Evolutionary conservation across 306 rosid species (phyloP), one percentile per base, ranked within the genome.

Genomic region (Trifolium pratense): DNA sequence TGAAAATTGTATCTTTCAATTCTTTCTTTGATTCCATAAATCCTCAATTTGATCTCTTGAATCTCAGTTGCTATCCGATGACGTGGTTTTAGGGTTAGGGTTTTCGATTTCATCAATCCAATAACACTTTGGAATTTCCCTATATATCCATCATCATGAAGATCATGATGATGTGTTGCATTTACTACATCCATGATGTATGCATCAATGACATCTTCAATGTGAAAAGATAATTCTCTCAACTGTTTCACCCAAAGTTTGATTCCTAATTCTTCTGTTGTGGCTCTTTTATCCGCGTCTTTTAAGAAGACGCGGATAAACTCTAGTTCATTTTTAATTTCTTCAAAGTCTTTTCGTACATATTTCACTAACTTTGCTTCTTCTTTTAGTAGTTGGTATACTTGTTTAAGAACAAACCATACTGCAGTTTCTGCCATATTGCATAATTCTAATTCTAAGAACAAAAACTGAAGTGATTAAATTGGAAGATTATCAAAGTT

Each of bases 381-480:
- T 11, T 53, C 59, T 20, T 18, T 53, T 20, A 53, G 59, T 0
- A 53, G 31, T 53, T 53, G 59, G 59, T 53, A 56, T 13, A 56
- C 32, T 56, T 13, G 62, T 26, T 11, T 23, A 14, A 56, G 13
- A 23, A 56, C 17, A 56, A 56, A 56, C 15, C 15, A 56, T 12
- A 56, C 62, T 56, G 32, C 62, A 56, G 36, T 56, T 56, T 56
- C 62, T 56, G 62, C 62, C 62, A 56, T 56, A 1, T 23, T 9
- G 29, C 13, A 20, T 20, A 18, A 7, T 53, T 53, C 11, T 2
- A 9, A 18, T 53, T 53, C 25, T 53, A 53, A 53, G 29, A 0
- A 17, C 59, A 53, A 51, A 51, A 51, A 10, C 12, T 39, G 12
- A 9, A 39, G 14, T 10, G 11, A 39, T 39, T 39, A 34, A 34